Conservation (phyloP, 2,329 filamentous ascomycete genomes). For the Venturia carpophila region DNA sequence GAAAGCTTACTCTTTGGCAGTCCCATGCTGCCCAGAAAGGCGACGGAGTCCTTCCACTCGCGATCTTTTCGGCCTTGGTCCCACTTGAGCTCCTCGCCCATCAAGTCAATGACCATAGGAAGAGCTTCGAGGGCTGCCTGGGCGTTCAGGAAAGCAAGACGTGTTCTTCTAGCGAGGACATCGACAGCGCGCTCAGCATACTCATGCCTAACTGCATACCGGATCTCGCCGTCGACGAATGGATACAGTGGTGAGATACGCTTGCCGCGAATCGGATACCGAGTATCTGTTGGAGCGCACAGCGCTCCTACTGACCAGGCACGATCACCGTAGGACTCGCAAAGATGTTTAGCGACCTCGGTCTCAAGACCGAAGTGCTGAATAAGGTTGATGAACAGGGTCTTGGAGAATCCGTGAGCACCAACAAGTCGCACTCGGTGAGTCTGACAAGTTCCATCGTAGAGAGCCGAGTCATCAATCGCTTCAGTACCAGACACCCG, state of each 20-base stretch:
- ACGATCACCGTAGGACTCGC: constrained; percentile 80
- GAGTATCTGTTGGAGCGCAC: constrained; percentile 64
- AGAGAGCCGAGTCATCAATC: constrained; percentile 61
- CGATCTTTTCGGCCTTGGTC: constrained; percentile 60
- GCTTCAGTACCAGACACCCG: constrained; percentile 62
- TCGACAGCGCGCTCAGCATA: constrained; percentile 88
- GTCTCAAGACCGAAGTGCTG: constrained; percentile 90
- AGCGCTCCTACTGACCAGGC: constrained; percentile 85
- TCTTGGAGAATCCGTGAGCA: constrained; percentile 80
- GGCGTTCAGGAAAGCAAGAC: constrained; percentile 84
- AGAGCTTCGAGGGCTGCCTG: constrained; percentile 83
- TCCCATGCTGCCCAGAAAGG: constrained; percentile 55
- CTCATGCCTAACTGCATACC: constrained; percentile 81
- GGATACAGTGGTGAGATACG: constrained; percentile 76
- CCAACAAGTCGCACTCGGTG: constrained; percentile 74
- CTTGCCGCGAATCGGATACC: constrained; percentile 76
- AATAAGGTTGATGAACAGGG: constrained; percentile 89
- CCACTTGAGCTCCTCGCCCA: constrained; percentile 80
- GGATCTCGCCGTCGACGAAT: constrained; percentile 84
- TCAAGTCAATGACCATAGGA: constrained; percentile 79
- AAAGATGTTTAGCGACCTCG: constrained; percentile 82
- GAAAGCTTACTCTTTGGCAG: constrained; percentile 48
- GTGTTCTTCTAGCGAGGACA: constrained; percentile 74
- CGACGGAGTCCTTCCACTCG: constrained; percentile 69
- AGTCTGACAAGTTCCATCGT: constrained; percentile 73